A percentile compares a stretch with the other conserved stretches of the same genome.
phyloP scores from a whole-genome alignment of 495 filamentous ascomycete genomes.

The Hypoxylon subgilvum region DNA sequence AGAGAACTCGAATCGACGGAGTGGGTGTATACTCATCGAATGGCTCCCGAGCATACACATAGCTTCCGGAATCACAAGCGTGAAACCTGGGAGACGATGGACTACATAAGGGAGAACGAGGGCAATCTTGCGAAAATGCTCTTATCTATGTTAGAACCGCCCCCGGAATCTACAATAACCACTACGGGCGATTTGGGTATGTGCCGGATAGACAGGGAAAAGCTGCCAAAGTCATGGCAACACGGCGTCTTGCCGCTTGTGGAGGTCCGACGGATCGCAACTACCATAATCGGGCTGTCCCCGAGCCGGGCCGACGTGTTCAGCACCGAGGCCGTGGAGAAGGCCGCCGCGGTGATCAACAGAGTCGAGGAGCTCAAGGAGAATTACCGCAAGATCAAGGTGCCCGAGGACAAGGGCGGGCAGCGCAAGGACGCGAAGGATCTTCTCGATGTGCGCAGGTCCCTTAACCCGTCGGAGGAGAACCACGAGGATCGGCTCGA shows the following conservation, averaged over 20 bases:
- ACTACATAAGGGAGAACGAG: slow-evolving; percentile 48
- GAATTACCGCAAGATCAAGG: not conserved
- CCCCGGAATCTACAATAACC: slow-evolving; percentile 2
- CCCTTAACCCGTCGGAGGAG: slow-evolving; percentile 17
- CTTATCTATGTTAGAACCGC: slow-evolving; percentile 28
- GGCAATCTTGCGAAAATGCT: slow-evolving; percentile 51
- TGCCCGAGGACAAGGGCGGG: slow-evolving; percentile 5
- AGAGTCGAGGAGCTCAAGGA: slow-evolving; percentile 11
- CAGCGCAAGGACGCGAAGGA: slow-evolving; percentile 17
- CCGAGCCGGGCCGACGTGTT: slow-evolving; percentile 24
- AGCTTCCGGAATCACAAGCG: not conserved
- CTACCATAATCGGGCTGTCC: slow-evolving; percentile 61
- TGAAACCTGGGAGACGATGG: slow-evolving; percentile 29
- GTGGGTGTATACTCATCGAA: slow-evolving; percentile 18
- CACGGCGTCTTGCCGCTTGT: slow-evolving; percentile 24
- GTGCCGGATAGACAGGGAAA: not conserved
- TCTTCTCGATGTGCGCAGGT: slow-evolving; percentile 8
- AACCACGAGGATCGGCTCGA: slow-evolving; percentile 82
- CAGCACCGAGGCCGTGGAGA: slow-evolving; percentile 28
- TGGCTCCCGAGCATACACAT: not conserved
- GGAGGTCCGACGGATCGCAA: slow-evolving; percentile 65
- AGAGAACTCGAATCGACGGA: slow-evolving; percentile 39
- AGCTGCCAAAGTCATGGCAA: slow-evolving; percentile 21
- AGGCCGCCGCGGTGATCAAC: slow-evolving; percentile 9
- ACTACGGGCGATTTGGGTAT: slow-evolving; percentile 16